phyloP scores from a whole-genome alignment of 177 flowering plant species.

The Vitis hybrid region DNA sequence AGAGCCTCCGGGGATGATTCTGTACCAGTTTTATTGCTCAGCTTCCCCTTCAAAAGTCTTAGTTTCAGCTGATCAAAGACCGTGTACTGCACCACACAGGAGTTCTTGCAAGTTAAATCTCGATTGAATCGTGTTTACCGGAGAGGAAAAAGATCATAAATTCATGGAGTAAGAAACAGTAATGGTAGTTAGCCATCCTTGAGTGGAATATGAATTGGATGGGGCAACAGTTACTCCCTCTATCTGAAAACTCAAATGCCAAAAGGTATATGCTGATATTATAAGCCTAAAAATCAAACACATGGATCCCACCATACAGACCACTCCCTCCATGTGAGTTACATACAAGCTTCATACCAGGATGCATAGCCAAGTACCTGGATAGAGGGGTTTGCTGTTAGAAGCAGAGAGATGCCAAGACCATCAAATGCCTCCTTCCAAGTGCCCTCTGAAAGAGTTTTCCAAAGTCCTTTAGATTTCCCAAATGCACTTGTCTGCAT shows the following conservation, averaged over 20 bases:
- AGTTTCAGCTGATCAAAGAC: constrained; percentile 85
- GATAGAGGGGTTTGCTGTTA: constrained; percentile 87
- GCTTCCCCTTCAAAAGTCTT: constrained; percentile 39
- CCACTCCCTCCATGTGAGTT: not conserved
- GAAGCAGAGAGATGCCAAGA: constrained; percentile 83
- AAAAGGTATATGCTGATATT: not conserved
- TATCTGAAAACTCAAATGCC: not conserved
- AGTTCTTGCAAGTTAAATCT: constrained; percentile 8
- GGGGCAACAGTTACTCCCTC: not conserved
- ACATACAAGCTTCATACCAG: not conserved
- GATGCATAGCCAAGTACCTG: constrained; percentile 50
- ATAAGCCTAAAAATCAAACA: not conserved
- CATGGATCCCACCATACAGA: not conserved
- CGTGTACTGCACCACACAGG: constrained; percentile 59
- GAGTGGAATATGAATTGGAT: not conserved
- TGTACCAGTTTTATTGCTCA: constrained; percentile 21
- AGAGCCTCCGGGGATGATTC: constrained; percentile 60
- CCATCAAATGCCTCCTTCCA: constrained; percentile 86
- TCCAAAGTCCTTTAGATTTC: constrained; percentile 83
- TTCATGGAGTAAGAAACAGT: not conserved
- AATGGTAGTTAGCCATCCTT: not conserved
- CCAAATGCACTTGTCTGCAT: constrained; percentile 96
- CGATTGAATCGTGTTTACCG: not conserved
- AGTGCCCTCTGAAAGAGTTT: constrained; percentile 65
- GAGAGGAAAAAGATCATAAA: not conserved